Base-by-base conservation (phyloP, 768 basidiomycete genomes). In the Rhodotorula graminis region DNA sequence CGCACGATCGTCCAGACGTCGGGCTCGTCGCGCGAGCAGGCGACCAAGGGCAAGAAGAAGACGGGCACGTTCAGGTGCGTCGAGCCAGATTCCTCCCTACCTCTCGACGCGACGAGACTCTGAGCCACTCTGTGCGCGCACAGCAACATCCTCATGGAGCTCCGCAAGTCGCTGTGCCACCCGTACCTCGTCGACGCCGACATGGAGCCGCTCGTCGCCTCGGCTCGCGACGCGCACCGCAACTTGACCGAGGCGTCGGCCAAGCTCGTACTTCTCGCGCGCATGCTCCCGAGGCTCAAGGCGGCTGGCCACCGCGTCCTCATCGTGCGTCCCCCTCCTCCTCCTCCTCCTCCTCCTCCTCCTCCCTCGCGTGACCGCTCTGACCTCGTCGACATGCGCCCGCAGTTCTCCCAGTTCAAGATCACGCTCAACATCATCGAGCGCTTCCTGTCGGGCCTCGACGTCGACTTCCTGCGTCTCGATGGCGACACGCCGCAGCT, bases 361-460 rank as follows among this genome's bases (percentile, higher is more conserved):
- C n/a, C n/a, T n/a, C n/a, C n/a, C n/a, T n/a, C n/a, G n/a, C n/a
- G n/a, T n/a, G n/a, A n/a, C n/a, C n/a, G n/a, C 6, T 23, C 46
- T 29, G 0, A 42, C 55, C 8, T 25, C 2, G 7, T 23, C 12
- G 11, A 23, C n/a, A 0, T 1, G 42, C 31, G 21, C 50, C 11
- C 21, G 55, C 69, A 74, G 73, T 79, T 79, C 65, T 72, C 74
- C 0, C 76, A 98, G 82, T 98, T 97, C 88, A 94, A 98, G 81
- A 95, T 98, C 93, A 96, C 93, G 21, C 88, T 99, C 89, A 93
- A 97, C 81, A 84, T 98, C 63, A 92, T 98, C 87, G 95, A 97
- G 81, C 93, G 97, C 79, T 99, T 97, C 81, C 84, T 99, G 64
- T 90, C 93, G 71, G 95, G 90, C 81, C 88, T 94, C 11, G 64